These are phyloP conservation scores for Pythium graminicola DNA, from an alignment of 352 stramenopile genomes.

Conservation along the genomic window DNA sequence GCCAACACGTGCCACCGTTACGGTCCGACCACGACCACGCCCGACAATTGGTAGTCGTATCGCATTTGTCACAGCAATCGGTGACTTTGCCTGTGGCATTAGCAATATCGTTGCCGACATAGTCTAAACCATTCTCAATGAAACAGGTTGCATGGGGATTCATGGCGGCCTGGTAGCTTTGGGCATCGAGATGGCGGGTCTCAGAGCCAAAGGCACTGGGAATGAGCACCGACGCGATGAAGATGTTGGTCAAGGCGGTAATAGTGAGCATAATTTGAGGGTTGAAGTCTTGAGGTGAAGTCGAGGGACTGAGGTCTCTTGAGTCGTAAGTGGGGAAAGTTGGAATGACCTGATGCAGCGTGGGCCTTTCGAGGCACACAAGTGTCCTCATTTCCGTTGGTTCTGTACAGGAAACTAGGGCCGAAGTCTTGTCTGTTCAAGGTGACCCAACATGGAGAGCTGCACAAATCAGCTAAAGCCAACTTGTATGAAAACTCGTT, in stretches of 20 bases:
- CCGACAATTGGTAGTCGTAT: neutral
- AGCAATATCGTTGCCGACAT: neutral
- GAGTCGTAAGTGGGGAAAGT: neutral
- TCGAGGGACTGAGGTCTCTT: neutral
- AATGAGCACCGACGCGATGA: neutral
- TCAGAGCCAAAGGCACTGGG: neutral
- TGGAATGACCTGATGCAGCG: no score
- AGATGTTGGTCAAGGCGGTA: neutral
- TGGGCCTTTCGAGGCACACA: no score
- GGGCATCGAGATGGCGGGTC: no score
- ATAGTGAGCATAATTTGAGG: neutral
- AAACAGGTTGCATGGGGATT: neutral
- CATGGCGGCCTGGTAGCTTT: neutral
- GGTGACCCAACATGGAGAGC: no score
- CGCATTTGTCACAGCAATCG: neutral
- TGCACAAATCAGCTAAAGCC: no score
- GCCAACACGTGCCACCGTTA: conserved; percentile 23
- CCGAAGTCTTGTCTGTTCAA: no score
- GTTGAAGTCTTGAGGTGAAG: neutral
- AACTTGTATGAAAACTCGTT: no score
- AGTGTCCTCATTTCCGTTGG: no score
- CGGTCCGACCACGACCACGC: conserved; percentile 15
- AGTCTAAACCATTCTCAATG: neutral
- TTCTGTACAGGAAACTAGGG: no score
- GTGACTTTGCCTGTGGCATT: neutral